Evolutionary conservation across 2,329 filamentous ascomycete species (phyloP), one percentile per base, ranked within the genome.

Genomic region (Claviceps sp.): DNA sequence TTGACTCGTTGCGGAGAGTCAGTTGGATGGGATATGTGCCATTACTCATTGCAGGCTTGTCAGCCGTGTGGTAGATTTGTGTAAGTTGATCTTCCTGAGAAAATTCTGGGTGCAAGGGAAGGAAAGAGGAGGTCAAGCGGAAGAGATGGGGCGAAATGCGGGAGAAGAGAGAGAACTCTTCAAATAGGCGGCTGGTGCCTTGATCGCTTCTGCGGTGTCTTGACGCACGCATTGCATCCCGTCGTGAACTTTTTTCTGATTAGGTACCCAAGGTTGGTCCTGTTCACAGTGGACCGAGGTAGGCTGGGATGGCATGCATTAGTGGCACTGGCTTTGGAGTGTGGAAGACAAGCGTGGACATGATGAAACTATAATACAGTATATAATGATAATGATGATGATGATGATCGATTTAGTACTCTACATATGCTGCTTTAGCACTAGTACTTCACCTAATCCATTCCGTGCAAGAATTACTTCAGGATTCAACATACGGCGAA

Each of bases 1-100:
- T 65, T 47, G 56, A 57, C 45, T 48, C 59, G 2, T 45, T 59
- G 5, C 55, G 51, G 4, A 51, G 56, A 4, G 43, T 61, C 6
- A 54, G 57, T 37, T 68, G 65, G 61, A 51, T 66, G 19, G 70
- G 71, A n/a, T 74, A 70, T 60, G 52, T 73, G 40, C 71, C 74
- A 0, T 50, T 76, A 3, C 49, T 70, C 3, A 45, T 64, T 2
- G 70, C 67, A 1, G 67, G 67, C 6, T 39, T 72, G 2, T 73
- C 65, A 65, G 56, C 70, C 13, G 40, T 72, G 47, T 55, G 73
- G 43, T 72, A 62, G 63, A 13, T 5, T 11, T 4, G 26, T 13
- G 22, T 44, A 22, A 3, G 13, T 44, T 11, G 13, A 13, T 2
- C 5, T 8, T 13, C 7, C 3, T 2, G 8, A 11, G 41, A 14